Base-by-base conservation (phyloP, 2,329 filamentous ascomycete genomes). In the Ceratocystis lukuohia region DNA sequence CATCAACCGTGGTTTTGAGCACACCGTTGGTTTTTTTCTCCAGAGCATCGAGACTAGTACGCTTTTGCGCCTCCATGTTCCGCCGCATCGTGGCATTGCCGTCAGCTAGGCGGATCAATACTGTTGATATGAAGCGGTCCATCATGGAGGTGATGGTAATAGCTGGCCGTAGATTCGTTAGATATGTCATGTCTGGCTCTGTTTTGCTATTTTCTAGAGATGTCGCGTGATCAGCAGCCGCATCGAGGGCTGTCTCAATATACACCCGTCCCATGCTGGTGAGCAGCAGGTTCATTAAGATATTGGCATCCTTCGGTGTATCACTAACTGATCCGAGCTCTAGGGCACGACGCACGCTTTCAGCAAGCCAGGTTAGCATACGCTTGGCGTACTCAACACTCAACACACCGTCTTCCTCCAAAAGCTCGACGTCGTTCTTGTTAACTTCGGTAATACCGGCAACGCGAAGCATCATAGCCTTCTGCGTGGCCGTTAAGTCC, bases 351-450 rank as follows among this genome's bases (percentile, higher is more conserved):
- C 94, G 89, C 28, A 99, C 93, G 69, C 90, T 91, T 78, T 99
- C 94, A 1, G 94, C 94, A 50, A 99, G 79, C 94, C 94, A 99
- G 74, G 90, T 95, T 68, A 99, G 82, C 92, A 99, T 99, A 67
- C 94, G 84, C 77, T 97, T 97, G n/a, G 92, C 90, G 74, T 89
- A 91, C n/a, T 85, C 80, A 3, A 95, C 80, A 70, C 87, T 93
- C 30, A 97, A 79, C 66, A 85, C 81, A 44, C 94, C 94, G 72
- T 99, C 93, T 72, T 93, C 86, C 68, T 97, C 94, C 0, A 88
- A 87, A 41, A 97, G 88, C 73, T 96, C 92, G 67, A 96, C 91
- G 64, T 96, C 92, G 70, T 88, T 88, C 74, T 90, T 89, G 66
- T 85, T 85, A 69, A 83, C 85, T 62, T 89, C 84, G 69, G 92